A percentile compares a stretch with the other conserved stretches of the same genome.
Evolutionary conservation across 2,329 filamentous ascomycete species (phyloP).

Genomic region (Trichoderma afroharzianum): DNA sequence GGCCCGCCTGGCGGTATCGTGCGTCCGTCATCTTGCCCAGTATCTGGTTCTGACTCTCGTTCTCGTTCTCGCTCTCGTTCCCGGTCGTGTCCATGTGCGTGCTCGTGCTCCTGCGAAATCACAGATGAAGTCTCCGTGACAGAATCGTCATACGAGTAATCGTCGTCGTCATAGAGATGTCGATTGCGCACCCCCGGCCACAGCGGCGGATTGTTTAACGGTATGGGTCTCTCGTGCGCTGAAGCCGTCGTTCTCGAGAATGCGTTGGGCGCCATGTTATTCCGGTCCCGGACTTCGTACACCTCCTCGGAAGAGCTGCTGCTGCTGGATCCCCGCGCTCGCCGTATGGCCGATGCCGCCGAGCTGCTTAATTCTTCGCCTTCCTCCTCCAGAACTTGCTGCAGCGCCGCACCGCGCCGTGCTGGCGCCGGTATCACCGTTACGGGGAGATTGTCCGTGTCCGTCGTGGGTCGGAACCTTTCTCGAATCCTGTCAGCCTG

Average conservation of each 20-base stretch:
- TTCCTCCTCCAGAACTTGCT: constrained; percentile 56
- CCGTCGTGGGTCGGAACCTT: constrained; percentile 49
- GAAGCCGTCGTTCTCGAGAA: constrained; percentile 19
- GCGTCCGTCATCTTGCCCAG: constrained; percentile 1
- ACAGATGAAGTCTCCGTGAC: constrained; percentile 29
- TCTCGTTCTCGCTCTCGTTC: constrained; percentile 24
- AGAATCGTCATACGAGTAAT: constrained; percentile 31
- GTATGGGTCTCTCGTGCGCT: constrained; percentile 26
- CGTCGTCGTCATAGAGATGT: constrained; percentile 32
- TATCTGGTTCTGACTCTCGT: constrained; percentile 25
- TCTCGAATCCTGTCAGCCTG: constrained; percentile 60
- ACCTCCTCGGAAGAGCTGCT: constrained; percentile 22
- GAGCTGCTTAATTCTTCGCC: constrained; percentile 23
- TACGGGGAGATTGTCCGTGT: constrained; percentile 54
- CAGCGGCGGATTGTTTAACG: constrained; percentile 37
- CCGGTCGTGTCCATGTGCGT: constrained; percentile 16
- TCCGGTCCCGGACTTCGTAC: neutral
- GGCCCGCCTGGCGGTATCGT: constrained; percentile 9
- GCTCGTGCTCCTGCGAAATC: constrained; percentile 23
- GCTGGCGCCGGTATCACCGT: constrained; percentile 60
- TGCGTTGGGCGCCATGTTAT: neutral
- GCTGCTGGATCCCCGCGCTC: constrained; percentile 20
- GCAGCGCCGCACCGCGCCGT: constrained; percentile 53
- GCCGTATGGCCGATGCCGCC: constrained; percentile 12
- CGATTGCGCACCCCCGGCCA: constrained; percentile 40